Evolutionary conservation across 768 basidiomycete species (phyloP), one percentile per base, ranked within the genome.

Genomic region (Suillus brevipes): DNA sequence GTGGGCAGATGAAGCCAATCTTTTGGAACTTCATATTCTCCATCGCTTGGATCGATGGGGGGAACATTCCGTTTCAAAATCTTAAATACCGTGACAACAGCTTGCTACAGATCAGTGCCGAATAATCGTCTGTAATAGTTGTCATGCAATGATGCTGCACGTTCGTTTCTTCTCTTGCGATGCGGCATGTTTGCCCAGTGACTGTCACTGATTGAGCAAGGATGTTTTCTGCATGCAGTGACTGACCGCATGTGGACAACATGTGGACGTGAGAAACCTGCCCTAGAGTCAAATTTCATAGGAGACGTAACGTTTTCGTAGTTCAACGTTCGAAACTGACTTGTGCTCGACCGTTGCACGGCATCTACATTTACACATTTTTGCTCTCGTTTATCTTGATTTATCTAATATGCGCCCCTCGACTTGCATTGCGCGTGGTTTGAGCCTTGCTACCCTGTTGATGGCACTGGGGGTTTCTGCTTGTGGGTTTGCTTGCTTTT

Each of bases 341-440:
- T 34, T 25, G 31, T 31, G 31, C 31, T 31, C 31, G 13, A 34
- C 61, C 49, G 38, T 9, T 50, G 61, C 34, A 38, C 25, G 49
- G 64, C 28, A 49, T 57, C 52, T 18, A 23, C 49, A 20, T 40
- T 38, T 37, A 37, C 18, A 28, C 36, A 28, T 47, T 31, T 31
- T 34, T 52, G 10, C 53, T 64, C 37, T 64, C 43, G 20, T 66
- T 37, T 58, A 20, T 10, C 53, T 38, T 62, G 47, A 4, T 18
- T 42, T 31, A 56, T 47, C 60, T 62, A 71, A 52, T 52, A 82
- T 82, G 81, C 81, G 77, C 66, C 67, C 76, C 47, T 69, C 70
- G 49, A 66, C 63, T 49, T 64, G 79, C 40, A 50, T 78, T 64
- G 68, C 73, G 64, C 71, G 71, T 31, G 68, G 67, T 55, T 16